Base-by-base conservation (phyloP, 176 grass and related monocot species). In the Cocos nucifera region DNA sequence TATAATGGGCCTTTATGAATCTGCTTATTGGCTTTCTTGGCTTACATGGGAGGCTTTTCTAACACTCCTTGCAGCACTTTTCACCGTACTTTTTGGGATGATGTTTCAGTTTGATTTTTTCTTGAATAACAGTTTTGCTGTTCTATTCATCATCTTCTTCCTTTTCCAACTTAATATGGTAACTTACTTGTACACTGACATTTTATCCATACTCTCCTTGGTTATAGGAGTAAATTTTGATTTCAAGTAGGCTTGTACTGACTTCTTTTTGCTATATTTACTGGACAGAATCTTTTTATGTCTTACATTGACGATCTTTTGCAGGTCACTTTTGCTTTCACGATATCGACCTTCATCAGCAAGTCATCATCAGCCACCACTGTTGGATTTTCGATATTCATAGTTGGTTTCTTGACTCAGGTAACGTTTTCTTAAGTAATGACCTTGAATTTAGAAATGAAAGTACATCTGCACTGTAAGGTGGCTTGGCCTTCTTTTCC, bases 131-230 rank as follows among this genome's bases (percentile, higher is more conserved):
- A 82, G 56, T 50, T 97, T 91, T 35, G 65, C 50, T 53, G 75
- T 97, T 23, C 82, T 91, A 28, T 97, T 97, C 55, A 54, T 97
- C 15, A 10, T 91, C 25, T 91, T 97, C 70, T 91, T 91, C 62
- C 84, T 97, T 49, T 97, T 97, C 73, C 93, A 97, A 62, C 73
- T 97, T 66, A 91, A 97, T 61, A 97, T 97, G 93, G 93, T 97
- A 85, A 67, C 19, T 50, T 64, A 59, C 2, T 60, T 21, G 17
- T 78, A 28, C 73, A 49, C 44, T 10, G 56, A 69, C 77, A 16
- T 60, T 58, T 75, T 57, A 23, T 74, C 63, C 35, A 44, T 59
- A 3, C 22, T 50, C 24, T 21, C 72, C 0, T 62, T 51, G 5
- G 14, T 49, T 51, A 50, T 5, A 18, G 58, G 19, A 63, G 22